Percentiles rank a stretch among this genome's conserved stretches.
These are phyloP conservation scores for Aurantiochytrium sp. DNA, from an alignment of 108 stramenopile species.

Conservation along the genomic window DNA sequence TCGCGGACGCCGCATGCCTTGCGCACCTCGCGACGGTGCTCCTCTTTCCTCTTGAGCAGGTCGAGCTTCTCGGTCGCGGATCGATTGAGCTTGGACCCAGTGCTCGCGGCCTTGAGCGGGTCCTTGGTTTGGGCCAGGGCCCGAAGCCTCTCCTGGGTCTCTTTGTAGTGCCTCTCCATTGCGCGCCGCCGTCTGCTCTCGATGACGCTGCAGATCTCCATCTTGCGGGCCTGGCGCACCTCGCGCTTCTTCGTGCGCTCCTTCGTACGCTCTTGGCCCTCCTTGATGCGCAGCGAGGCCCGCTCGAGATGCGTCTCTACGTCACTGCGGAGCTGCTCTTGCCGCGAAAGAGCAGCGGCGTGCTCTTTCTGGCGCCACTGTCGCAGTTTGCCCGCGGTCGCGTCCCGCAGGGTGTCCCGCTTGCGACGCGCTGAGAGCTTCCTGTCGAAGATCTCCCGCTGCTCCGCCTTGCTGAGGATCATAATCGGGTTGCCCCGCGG, in stretches of 20 bases:
- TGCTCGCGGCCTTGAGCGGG: not conserved
- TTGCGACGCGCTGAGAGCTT: not conserved
- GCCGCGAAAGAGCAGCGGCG: not conserved
- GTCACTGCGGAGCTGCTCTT: not conserved
- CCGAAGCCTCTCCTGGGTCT: not conserved
- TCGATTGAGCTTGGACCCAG: not conserved
- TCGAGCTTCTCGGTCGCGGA: not conserved
- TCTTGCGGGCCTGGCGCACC: not conserved
- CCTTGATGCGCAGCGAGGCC: not conserved
- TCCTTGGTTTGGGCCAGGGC: not conserved
- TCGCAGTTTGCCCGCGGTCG: not conserved
- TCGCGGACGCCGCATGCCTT: no score
- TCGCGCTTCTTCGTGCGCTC: not conserved
- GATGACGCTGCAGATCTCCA: not conserved
- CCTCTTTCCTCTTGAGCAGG: not conserved
- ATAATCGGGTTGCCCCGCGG: not conserved
- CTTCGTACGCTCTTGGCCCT: not conserved
- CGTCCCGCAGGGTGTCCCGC: not conserved
- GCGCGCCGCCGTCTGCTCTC: not conserved
- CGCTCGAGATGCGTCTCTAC: not conserved
- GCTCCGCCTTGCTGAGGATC: not conserved
- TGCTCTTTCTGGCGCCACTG: not conserved
- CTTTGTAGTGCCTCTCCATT: not conserved
- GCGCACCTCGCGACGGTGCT: not conserved
- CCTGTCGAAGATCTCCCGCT: not conserved